Evolutionary conservation across 331 rosid genomes (phyloP).

Genomic region (Saraca asoca): DNA sequence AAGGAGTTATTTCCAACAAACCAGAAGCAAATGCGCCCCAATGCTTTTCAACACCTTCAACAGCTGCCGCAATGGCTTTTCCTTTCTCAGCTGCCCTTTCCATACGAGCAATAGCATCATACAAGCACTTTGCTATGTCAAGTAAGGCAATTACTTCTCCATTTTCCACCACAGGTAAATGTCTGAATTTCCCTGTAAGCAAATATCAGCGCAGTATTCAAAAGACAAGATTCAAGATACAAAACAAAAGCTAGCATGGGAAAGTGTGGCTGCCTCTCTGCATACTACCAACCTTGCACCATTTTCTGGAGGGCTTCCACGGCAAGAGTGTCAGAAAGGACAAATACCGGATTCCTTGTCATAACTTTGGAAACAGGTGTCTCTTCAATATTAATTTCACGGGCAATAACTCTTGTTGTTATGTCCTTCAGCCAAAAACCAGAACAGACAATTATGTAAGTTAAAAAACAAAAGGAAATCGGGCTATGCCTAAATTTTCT

Average conservation of each 20-base stretch:
- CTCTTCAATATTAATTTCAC: slow-evolving; percentile 72
- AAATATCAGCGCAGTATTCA: slow-evolving; percentile 33
- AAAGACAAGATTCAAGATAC: not conserved
- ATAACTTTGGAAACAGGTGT: slow-evolving; percentile 89
- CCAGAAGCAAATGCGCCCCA: slow-evolving; percentile 83
- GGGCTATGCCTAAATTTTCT: not conserved
- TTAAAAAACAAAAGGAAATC: slow-evolving; percentile 19
- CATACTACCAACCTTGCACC: slow-evolving; percentile 81
- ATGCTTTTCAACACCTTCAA: slow-evolving; percentile 96
- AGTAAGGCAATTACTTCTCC: slow-evolving; percentile 97
- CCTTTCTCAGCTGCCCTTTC: slow-evolving; percentile 99
- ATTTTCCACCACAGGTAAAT: slow-evolving; percentile 96
- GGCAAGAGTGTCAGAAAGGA: slow-evolving; percentile 91
- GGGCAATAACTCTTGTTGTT: slow-evolving; percentile 82
- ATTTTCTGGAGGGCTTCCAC: slow-evolving; percentile 99
- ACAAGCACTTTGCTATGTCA: slow-evolving; percentile 95
- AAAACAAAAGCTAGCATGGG: slow-evolving; percentile 11
- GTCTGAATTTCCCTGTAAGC: slow-evolving; percentile 84
- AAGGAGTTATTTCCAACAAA: slow-evolving; percentile 45
- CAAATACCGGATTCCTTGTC: slow-evolving; percentile 89
- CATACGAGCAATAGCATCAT: slow-evolving; percentile 97
- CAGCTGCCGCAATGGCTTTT: slow-evolving; percentile 98
- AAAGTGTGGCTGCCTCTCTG: slow-evolving; percentile 14
- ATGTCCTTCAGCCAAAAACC: slow-evolving; percentile 68
- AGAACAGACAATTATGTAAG: slow-evolving; percentile 20